Evolutionary conservation across 306 rosid genomes (phyloP), one percentile per base, ranked within the genome.

Genomic region (Pyrus communis): DNA sequence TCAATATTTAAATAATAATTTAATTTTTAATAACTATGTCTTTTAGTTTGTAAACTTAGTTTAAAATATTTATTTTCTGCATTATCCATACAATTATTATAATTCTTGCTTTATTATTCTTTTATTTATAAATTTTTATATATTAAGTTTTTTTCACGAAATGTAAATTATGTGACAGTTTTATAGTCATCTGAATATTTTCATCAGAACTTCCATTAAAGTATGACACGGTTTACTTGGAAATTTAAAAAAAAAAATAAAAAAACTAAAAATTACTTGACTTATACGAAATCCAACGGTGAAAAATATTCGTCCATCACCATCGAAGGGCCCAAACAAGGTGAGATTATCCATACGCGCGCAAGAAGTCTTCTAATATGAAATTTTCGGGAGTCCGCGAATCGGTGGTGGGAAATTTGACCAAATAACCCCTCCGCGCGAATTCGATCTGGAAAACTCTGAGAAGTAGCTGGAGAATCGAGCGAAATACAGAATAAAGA

Each of bases 391-490:
- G 43, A 3, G 43, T 63, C 42, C 43, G 68, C 67, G 1, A 61
- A 25, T 27, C 11, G 5, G 35, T 27, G 7, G 10, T 0, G n/a
- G 31, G 0, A 35, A 55, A 72, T 38, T 35, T 72, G 77, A 73
- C 77, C 57, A 73, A 73, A 40, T 1, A 59, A 25, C 40, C 77
- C 77, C 14, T 10, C 40, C 27, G 38, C 57, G 17, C 77, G 21
- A 74, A 61, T 59, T 73, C 77, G 77, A 74, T 74, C 69, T 60
- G 59, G 42, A 64, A 64, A 71, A 14, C 38, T 4, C 40, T 5
- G 49, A 35, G 75, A 35, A 49, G 10, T 31, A 33, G n/a, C 65
- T 55, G 51, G 51, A 55, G 64, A 30, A 42, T 42, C 12, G 45
- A 42, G 28, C 65, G 15, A 73, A 22, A 73, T 14, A 12, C 31